phyloP scores from a whole-genome alignment of 495 filamentous ascomycete species.

The Xylaria grammica region DNA sequence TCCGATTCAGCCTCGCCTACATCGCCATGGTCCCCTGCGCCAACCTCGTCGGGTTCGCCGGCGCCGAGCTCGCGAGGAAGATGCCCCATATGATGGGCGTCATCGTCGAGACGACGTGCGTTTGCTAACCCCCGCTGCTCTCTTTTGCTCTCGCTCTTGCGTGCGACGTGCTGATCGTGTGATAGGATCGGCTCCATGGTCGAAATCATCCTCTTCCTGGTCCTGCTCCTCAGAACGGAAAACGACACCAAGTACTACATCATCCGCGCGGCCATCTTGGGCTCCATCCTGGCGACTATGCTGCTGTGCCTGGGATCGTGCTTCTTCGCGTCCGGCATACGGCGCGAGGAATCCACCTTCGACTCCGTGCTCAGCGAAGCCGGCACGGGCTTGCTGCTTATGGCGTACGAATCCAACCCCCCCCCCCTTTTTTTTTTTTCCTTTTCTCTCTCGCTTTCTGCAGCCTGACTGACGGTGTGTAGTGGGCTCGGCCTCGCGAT shows the following conservation, averaged over 20 bases:
- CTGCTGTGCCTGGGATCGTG: slow-evolving; percentile 76
- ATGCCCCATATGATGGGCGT: slow-evolving; percentile 79
- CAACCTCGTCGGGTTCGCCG: slow-evolving; percentile 85
- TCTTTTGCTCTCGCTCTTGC: neutral
- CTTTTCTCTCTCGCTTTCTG: too few relatives aligned
- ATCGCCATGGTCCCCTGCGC: slow-evolving; percentile 83
- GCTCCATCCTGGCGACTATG: slow-evolving; percentile 80
- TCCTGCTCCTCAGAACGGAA: slow-evolving; percentile 52
- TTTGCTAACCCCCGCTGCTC: slow-evolving; percentile 1
- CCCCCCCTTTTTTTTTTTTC: slow-evolving; percentile 2
- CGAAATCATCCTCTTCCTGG: slow-evolving; percentile 84
- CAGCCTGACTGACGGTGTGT: slow-evolving; percentile 20
- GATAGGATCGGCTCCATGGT: slow-evolving; percentile 69
- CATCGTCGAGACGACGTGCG: slow-evolving; percentile 70
- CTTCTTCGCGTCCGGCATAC: slow-evolving; percentile 77
- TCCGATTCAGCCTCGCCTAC: slow-evolving; percentile 51
- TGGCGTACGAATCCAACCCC: slow-evolving; percentile 58
- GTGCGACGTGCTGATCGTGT: neutral
- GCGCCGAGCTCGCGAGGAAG: slow-evolving; percentile 80
- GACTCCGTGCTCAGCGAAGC: slow-evolving; percentile 80
- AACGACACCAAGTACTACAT: slow-evolving; percentile 63
- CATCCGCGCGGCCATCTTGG: slow-evolving; percentile 82
- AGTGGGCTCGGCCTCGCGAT: slow-evolving; percentile 80
- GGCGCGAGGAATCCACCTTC: slow-evolving; percentile 68
- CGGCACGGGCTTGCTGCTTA: slow-evolving; percentile 78